These are phyloP conservation scores for Phytophthora crassamura DNA, from an alignment of 352 stramenopile species.

Conservation along the genomic window DNA sequence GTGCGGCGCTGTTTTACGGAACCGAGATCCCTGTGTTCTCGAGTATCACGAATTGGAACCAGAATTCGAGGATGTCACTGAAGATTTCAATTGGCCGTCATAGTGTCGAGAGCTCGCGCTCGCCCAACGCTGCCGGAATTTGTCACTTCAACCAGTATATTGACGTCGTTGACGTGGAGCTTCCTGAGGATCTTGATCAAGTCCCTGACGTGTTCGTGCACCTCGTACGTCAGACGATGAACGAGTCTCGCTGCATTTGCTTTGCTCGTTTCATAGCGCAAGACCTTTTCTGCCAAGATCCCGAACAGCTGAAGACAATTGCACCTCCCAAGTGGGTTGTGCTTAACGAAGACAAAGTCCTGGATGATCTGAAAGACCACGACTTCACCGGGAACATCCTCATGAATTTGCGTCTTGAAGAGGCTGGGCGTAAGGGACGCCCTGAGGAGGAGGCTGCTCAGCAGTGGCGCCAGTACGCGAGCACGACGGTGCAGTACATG, in stretches of 20 bases:
- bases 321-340: slow-evolving; percentile 70
- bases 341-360: slow-evolving; percentile 77
- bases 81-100: slow-evolving; percentile 73
- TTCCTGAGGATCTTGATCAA: slow-evolving; percentile 77
- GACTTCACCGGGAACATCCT: slow-evolving; percentile 87
- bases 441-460: slow-evolving; percentile 50
- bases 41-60: slow-evolving; percentile 72
- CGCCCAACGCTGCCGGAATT: slow-evolving; percentile 73
- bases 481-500: slow-evolving; percentile 67
- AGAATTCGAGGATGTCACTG: slow-evolving; percentile 79
- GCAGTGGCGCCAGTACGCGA: slow-evolving; percentile 63
- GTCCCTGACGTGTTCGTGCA: slow-evolving; percentile 85
- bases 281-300: slow-evolving; percentile 64
- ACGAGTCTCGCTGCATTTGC: slow-evolving; percentile 72
- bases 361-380: slow-evolving; percentile 83
- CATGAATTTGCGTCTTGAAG: slow-evolving; percentile 73
- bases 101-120: slow-evolving; percentile 55
- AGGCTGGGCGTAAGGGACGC: slow-evolving; percentile 28
- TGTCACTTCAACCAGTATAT: slow-evolving; percentile 86
- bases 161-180: slow-evolving; percentile 55
- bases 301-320: slow-evolving; percentile 43
- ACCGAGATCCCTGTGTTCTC: slow-evolving; percentile 83
- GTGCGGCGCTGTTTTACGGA: slow-evolving; percentile 71
- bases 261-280: slow-evolving; percentile 80
- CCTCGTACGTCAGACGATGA: slow-evolving; percentile 64